A percentile compares a stretch with the other conserved stretches of the same genome.
Evolutionary conservation across 768 basidiomycete genomes (phyloP).

Genomic region (Rhizopogon vulgaris): DNA sequence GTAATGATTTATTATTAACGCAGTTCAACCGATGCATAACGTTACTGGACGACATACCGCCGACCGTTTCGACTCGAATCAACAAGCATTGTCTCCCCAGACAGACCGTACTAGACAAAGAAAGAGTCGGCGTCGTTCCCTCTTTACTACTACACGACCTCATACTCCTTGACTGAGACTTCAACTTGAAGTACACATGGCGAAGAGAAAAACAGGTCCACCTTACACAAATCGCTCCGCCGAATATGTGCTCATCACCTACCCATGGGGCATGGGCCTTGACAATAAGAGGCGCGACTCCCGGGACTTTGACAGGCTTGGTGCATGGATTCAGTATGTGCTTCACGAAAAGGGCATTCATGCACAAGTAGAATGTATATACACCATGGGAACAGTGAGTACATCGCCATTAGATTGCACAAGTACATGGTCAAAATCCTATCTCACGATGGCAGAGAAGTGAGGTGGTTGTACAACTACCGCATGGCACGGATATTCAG

Average conservation of each 20-base stretch:
- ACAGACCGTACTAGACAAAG: too few relatives aligned
- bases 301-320: conserved; percentile 16
- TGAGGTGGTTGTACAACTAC: conserved; percentile 24
- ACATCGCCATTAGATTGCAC: too few relatives aligned
- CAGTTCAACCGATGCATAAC: background rate
- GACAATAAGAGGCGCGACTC: conserved; percentile 5
- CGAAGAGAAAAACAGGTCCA: conserved; percentile 17
- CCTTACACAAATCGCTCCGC: conserved; percentile 19
- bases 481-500: conserved; percentile 15
- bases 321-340: conserved; percentile 19
- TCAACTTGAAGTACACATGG: background rate
- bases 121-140: too few relatives aligned
- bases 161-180: too few relatives aligned
- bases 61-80: too few relatives aligned
- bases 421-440: background rate
- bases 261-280: conserved; percentile 18
- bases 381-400: conserved; percentile 26
- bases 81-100: too few relatives aligned
- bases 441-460: conserved; percentile 13
- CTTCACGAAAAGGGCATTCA: conserved; percentile 11
- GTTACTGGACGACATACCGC: background rate
- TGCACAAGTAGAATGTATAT: conserved; percentile 18
- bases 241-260: conserved; percentile 18
- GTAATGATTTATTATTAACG: background rate
- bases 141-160: too few relatives aligned